Base-by-base conservation (phyloP, 164 flowering plant species). In the Sextonia rubra region DNA sequence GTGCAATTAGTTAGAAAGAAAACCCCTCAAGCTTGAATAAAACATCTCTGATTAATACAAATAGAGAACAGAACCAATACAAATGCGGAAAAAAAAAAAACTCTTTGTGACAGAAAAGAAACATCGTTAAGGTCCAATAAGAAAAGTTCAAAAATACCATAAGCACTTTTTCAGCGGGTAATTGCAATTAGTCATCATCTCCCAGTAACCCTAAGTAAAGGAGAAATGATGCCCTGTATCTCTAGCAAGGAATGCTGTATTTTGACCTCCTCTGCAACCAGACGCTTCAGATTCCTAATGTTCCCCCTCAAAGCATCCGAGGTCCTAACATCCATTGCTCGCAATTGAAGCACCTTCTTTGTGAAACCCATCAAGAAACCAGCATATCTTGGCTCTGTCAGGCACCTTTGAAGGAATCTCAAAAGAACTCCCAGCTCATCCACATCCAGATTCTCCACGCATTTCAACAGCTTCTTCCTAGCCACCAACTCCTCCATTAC, bases 401-500 rank as follows among this genome's bases (percentile, higher is more conserved):
- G 64, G 67, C 86, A 73, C 84, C 75, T 88, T 14, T 83, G 85
- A 79, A 95, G 77, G 73, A 91, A 91, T 47, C 23, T 71, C 85
- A 93, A 58, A 64, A 95, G 81, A 88, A 88, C 74, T n/a, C 80
- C 92, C 47, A 95, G 89, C 84, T 90, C 97, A 20, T 86, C 88
- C 0, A 0, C 37, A 22, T 89, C 92, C 97, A 95, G 78, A 85
- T 90, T 93, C 49, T 78, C 74, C 23, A 90, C 87, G 77, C 90
- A 85, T 71, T 80, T 90, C 82, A 93, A 18, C 70, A 95, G 71
- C 78, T 87, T 90, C 85, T 77, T 89, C 79, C 98, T 81, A 0
- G 97, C 90, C 56, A 93, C 93, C 77, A 95, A 80, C 73, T 95
- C 99, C 85, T 93, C 97, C 93, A 91, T 88, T 14, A 93, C 97